Conservation (phyloP, 192 early-diverging fungal species). For the Ambispora gerdemannii region DNA sequence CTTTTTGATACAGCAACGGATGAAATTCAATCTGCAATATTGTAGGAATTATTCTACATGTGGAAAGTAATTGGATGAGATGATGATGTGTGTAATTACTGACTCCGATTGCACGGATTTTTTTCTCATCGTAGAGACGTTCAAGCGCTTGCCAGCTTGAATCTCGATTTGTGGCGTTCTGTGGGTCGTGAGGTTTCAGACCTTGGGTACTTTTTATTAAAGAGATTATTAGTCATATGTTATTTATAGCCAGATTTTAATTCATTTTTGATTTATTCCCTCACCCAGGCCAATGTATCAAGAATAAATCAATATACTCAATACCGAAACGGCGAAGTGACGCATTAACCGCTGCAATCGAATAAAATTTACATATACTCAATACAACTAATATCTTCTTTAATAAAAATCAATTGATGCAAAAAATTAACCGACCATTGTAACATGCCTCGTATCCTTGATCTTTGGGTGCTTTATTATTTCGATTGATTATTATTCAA, state of each 20-base stretch:
- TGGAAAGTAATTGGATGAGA: conserved; percentile 52
- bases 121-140: conserved; percentile 53
- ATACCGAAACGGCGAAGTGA: conserved; percentile 58
- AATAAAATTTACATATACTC: background rate
- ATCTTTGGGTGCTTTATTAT: conserved; percentile 54
- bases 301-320: conserved; percentile 70
- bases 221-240: conserved; percentile 13
- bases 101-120: conserved; percentile 65
- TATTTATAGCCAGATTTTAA: too few relatives aligned
- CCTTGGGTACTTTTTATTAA: conserved; percentile 35
- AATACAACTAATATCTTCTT: background rate
- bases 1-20: conserved; percentile 56
- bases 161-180: conserved; percentile 49
- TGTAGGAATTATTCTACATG: conserved; percentile 57
- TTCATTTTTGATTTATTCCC: too few relatives aligned
- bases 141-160: conserved; percentile 65
- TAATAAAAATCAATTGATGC: background rate
- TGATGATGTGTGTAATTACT: conserved; percentile 66
- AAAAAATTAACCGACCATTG: conserved; percentile 35
- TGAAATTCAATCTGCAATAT: conserved; percentile 74
- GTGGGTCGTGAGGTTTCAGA: conserved; percentile 40
- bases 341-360: conserved; percentile 45
- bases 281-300: conserved; percentile 79
- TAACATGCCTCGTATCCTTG: conserved; percentile 63
- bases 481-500: background rate